These are phyloP conservation scores for Flaveria ramosissima DNA, from an alignment of 129 eudicot species.

Conservation along the genomic window DNA sequence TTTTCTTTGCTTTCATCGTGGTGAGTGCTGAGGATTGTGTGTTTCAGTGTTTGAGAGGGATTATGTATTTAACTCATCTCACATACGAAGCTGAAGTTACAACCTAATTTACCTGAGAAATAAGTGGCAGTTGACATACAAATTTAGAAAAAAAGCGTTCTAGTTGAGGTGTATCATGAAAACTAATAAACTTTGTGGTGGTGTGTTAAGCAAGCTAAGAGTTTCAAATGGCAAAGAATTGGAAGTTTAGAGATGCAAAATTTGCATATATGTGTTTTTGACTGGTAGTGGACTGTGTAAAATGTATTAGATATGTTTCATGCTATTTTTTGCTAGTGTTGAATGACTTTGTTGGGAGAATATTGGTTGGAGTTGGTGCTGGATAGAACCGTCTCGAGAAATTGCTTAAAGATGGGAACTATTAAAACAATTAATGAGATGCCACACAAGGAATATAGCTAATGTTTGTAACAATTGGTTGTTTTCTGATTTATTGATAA, in stretches of 20 bases:
- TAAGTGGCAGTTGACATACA: neutral
- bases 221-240: conserved; percentile 15
- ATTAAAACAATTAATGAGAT: neutral
- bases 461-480: neutral
- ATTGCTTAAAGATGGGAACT: neutral
- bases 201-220: conserved; percentile 1
- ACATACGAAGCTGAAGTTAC: too few relatives aligned
- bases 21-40: neutral
- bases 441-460: neutral
- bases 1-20: neutral
- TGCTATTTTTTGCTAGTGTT: neutral
- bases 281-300: neutral
- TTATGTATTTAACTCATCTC: too few relatives aligned
- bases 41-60: neutral
- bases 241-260: conserved; percentile 9
- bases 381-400: too few relatives aligned
- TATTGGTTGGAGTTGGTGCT: too few relatives aligned
- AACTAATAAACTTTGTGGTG: neutral
- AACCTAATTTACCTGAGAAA: neutral
- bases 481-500: neutral
- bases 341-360: neutral
- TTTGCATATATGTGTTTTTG: neutral
- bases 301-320: neutral
- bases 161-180: conserved; percentile 10
- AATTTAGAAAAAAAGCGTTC: neutral